Evolutionary conservation across 2,329 filamentous ascomycete genomes (phyloP), one percentile per base, ranked within the genome.

Genomic region (Exophiala aquamarina): DNA sequence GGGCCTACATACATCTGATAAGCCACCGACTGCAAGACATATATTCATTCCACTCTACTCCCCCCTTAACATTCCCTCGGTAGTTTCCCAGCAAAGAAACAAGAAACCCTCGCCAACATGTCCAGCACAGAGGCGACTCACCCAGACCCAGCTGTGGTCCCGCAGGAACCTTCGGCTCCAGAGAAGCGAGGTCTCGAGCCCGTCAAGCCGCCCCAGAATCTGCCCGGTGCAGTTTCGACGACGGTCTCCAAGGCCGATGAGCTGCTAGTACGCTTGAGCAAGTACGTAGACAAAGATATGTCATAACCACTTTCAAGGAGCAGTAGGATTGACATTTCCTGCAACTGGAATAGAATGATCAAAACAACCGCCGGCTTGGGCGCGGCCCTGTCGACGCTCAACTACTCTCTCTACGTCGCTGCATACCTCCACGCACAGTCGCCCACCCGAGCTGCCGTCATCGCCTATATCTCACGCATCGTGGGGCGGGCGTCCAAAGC

Each of bases 331-430:
- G 17, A 34, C 32, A 31, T 34, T 15, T 18, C 35, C 36, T 39
- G 32, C 6, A 14, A 41, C 23, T 17, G 32, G 14, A 14, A 31
- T 44, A 82, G 82, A 56, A 80, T 86, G 62, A 73, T 89, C 58
- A 77, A 81, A 55, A 86, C 84, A 8, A 81, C 86, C 35, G 67
- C 77, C 28, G 86, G 86, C 61, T 81, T 85, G 65, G 87, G 90
- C 69, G 78, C 79, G 39, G 73, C 83, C 52, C 81, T 91, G 59
- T 78, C 84, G 54, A 80, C 85, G 57, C 65, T 84, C 52, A 81
- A 83, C 70, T 92, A 91, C 72, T 70, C 75, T 49, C 76, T 84
- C 44, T 82, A 82, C 52, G 76, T 79, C 50, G 72, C 81, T 31
- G 76, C 81, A 43, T 76, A 82, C 53, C 71, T 87, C 46, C 71